Evolutionary conservation across 78 protist genomes (phyloP).

Genomic region (Neovahlkampfia damariscottae): DNA sequence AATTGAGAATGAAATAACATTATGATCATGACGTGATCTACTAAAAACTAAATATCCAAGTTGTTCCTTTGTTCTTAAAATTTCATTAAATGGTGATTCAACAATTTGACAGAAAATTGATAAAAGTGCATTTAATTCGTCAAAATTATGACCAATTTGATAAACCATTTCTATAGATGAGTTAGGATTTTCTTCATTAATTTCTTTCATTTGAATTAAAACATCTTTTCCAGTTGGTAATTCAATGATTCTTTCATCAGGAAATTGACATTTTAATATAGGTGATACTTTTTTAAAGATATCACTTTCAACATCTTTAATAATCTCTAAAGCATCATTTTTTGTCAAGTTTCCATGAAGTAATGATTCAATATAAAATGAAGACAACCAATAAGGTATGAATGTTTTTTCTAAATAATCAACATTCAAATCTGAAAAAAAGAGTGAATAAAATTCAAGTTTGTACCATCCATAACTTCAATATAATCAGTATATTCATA

Average conservation of each 20-base stretch:
- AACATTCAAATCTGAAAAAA: not conserved
- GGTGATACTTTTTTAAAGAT: not conserved
- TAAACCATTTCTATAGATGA: not conserved
- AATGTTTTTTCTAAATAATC: not conserved
- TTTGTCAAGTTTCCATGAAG: not conserved
- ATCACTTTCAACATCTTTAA: not conserved
- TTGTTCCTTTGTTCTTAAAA: not conserved
- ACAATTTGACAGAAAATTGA: not conserved
- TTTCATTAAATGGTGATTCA: not conserved
- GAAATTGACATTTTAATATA: not conserved
- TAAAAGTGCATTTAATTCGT: not conserved
- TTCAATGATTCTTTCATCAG: not conserved
- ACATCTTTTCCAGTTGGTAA: not conserved
- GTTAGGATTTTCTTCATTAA: not conserved
- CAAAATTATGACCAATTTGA: not conserved
- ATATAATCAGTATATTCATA: not conserved
- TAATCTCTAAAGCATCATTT: not conserved
- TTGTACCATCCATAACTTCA: too few relatives aligned
- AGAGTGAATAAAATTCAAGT: too few relatives aligned
- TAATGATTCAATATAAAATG: not conserved
- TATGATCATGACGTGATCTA: not conserved
- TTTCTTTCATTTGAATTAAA: not conserved
- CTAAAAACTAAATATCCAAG: not conserved
- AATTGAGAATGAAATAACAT: not conserved
- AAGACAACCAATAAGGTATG: not conserved